A percentile compares a stretch with the other conserved stretches of the same genome.
phyloP scores from a whole-genome alignment of 2,329 filamentous ascomycete species.

The Colletotrichum sidae region DNA sequence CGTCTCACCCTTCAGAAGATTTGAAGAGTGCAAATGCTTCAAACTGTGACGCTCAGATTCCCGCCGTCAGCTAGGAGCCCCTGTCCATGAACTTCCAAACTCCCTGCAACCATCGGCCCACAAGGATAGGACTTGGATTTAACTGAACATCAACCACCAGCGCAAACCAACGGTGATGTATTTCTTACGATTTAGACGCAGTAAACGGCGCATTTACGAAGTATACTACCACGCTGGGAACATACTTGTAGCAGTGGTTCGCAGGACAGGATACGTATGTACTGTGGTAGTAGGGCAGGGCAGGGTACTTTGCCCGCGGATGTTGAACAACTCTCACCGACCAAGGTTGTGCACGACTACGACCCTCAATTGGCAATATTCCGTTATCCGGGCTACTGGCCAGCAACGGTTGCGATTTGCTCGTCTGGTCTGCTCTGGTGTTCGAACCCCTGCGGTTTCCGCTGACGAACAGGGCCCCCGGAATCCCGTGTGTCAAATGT shows the following conservation, averaged over 20 bases:
- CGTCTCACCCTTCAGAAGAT: conserved; percentile 2
- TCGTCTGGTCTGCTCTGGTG: conserved; percentile 22
- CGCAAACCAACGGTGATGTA: conserved; percentile 25
- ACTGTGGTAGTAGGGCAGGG: no score
- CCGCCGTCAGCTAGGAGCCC: conserved; percentile 20
- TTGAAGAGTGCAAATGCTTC: background rate
- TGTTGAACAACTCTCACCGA: background rate
- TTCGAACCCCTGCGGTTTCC: conserved; percentile 19
- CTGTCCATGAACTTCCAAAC: conserved; percentile 23
- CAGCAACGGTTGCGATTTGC: conserved; percentile 33
- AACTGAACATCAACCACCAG: conserved; percentile 13
- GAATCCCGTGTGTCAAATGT: conserved; percentile 18
- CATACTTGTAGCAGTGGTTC: no score
- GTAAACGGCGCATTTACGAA: no score
- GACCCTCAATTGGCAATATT: conserved; percentile 17
- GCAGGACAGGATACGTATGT: no score
- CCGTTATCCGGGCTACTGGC: conserved; percentile 29
- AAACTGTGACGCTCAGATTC: conserved; percentile 17
- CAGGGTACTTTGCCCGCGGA: no score
- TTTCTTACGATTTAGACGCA: background rate
- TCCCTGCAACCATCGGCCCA: conserved; percentile 16
- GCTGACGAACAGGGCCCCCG: conserved; percentile 22
- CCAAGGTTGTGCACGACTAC: background rate
- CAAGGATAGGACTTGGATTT: conserved; percentile 17
- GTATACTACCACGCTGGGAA: no score